Base-by-base conservation (phyloP, 2,329 filamentous ascomycete genomes). In the Trichoderma koningii region DNA sequence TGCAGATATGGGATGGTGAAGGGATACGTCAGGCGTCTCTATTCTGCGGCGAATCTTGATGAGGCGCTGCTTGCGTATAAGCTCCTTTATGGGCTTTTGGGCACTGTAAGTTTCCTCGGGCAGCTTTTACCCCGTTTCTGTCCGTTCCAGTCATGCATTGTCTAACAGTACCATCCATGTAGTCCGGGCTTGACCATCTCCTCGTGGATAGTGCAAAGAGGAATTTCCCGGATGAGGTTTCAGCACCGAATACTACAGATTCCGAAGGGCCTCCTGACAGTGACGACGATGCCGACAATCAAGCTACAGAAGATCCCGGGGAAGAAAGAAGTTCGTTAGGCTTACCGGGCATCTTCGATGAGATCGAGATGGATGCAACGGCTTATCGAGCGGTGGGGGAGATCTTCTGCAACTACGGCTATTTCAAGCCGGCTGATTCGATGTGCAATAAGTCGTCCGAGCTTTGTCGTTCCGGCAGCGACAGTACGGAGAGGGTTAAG, bases 361-460 rank as follows among this genome's bases (percentile, higher is more conserved):
- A 73, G 4, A 30, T 71, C 5, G 28, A 68, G 4, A 38, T 66
- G 45, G 64, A 68, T 7, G 57, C 67, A 1, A 62, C 53, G 2
- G 68, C 67, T 1, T 70, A 72, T 42, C 69, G 69, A 10, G 68
- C 66, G 6, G 66, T 72, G 19, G 70, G 70, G 3, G 62, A 67
- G 3, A 41, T 73, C 1, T 64, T 73, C 0, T 51, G 69, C 2
- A 30, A 67, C 4, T 68, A 66, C 23, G 62, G 66, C 14, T 60
- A 69, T 3, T 55, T 59, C 21, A 53, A 63, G 7, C 66, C 68
- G 9, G 72, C 71, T 2, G 64, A 67, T 15, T 28, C 17, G 0
- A 70, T 67, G 3, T 69, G 70, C 48, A 47, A 66, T 17, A 71
- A 69, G 14, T 70, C 68, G 0, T 50, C 70, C 1, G 64, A 65